These are phyloP conservation scores for Iris macrosiphon DNA, from an alignment of 106 monocot genomes.

Conservation along the genomic window DNA sequence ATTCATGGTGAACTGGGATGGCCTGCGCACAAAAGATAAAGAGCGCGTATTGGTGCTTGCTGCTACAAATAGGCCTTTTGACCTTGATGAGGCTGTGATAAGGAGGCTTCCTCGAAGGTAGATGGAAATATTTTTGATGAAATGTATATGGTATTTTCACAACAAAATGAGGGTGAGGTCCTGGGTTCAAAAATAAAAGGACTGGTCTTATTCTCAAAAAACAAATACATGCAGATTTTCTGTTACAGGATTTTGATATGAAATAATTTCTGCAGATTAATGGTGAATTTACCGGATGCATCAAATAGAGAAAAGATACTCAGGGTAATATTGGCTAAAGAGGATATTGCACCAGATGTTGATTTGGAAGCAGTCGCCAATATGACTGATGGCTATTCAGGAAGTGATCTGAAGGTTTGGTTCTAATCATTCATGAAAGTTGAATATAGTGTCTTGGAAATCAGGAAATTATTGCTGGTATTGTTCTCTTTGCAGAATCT, in stretches of 20 bases:
- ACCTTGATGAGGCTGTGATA: conserved; percentile 93
- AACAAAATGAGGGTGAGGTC: no score
- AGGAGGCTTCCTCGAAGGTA: conserved; percentile 79
- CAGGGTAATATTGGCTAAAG: conserved; percentile 78
- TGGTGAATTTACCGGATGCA: conserved; percentile 78
- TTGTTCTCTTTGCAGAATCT: conserved; percentile 49
- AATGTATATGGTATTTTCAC: no score
- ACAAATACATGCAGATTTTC: neutral
- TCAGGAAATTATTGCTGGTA: neutral
- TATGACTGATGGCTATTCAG: conserved; percentile 96
- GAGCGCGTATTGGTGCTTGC: conserved; percentile 86
- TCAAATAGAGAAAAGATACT: conserved; percentile 74
- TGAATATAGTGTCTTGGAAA: neutral
- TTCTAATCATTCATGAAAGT: neutral
- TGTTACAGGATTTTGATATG: neutral
- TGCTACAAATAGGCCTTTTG: conserved; percentile 85
- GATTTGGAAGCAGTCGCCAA: conserved; percentile 71
- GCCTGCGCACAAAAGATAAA: conserved; percentile 77
- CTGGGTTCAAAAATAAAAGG: no score
- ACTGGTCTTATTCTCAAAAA: no score
- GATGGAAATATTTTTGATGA: neutral
- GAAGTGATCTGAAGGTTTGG: conserved; percentile 90
- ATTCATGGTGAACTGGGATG: conserved; percentile 97
- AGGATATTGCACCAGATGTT: conserved; percentile 54
- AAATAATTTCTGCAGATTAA: conserved; percentile 44